Evolutionary conservation across 139 green algal species (phyloP).

Genomic region (Chlorella sp.): DNA sequence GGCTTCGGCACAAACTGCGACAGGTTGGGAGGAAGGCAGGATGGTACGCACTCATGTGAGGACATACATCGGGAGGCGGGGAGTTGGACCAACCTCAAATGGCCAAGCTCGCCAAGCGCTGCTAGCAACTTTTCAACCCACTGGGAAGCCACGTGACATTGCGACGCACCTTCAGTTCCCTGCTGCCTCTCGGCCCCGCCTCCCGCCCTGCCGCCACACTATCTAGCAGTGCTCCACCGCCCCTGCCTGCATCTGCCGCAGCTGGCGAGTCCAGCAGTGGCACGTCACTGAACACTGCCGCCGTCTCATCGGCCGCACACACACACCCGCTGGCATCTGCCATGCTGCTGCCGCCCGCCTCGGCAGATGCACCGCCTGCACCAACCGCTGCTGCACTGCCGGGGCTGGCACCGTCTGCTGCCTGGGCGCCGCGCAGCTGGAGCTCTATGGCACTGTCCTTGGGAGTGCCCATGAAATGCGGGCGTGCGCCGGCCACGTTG

Average conservation of each 20-base stretch:
- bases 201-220: not conserved
- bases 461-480: not conserved
- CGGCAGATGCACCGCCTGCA: not conserved
- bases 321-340: not conserved
- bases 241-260: not conserved
- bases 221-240: not conserved
- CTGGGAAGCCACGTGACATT: too few relatives aligned
- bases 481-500: not conserved
- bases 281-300: constrained; percentile 11
- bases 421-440: not conserved
- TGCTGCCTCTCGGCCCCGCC: not conserved
- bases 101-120: too few relatives aligned
- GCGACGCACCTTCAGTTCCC: not conserved
- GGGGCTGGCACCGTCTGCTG: too few relatives aligned
- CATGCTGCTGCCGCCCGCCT: not conserved
- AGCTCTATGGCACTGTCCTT: constrained; percentile 2
- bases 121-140: too few relatives aligned
- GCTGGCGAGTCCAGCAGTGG: not conserved
- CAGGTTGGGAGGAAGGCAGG: too few relatives aligned
- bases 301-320: constrained; percentile 20
- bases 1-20: constrained; percentile 1
- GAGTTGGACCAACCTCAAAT: too few relatives aligned
- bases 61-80: too few relatives aligned
- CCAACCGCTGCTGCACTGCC: too few relatives aligned
- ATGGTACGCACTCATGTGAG: too few relatives aligned